Percentiles rank a stretch among this genome's conserved stretches.
These are phyloP conservation scores for Petasospora fabianii DNA, from an alignment of 1,139 yeast species.

Conservation along the genomic window DNA sequence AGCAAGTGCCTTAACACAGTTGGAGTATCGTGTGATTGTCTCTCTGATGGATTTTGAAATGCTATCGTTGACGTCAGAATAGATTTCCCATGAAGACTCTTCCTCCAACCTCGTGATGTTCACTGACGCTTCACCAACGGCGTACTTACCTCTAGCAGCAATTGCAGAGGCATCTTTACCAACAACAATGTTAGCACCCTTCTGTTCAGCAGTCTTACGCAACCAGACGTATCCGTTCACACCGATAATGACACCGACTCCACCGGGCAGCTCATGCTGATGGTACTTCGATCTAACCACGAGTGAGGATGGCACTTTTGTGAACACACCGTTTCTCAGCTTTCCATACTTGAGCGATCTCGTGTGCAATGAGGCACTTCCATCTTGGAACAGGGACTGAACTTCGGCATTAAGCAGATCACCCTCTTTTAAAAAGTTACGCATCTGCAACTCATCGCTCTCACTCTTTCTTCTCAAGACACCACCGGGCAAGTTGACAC, in stretches of 20 bases:
- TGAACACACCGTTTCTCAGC: conserved; percentile 82
- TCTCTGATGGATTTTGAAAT: conserved; percentile 60
- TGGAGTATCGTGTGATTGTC: conserved; percentile 80
- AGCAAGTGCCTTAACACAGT: conserved; percentile 78
- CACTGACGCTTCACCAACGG: conserved; percentile 58
- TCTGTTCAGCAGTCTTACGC: conserved; percentile 56
- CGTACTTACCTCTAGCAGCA: conserved; percentile 42
- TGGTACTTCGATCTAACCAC: conserved; percentile 85
- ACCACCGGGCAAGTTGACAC: conserved; percentile 97
- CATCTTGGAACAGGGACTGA: conserved; percentile 84
- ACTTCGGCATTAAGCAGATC: conserved; percentile 95
- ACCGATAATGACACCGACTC: conserved; percentile 84
- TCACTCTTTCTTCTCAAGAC: conserved; percentile 90
- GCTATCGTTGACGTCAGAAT: conserved; percentile 81
- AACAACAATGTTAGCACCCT: conserved; percentile 28
- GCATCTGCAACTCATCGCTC: conserved; percentile 94
- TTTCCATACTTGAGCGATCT: conserved; percentile 94
- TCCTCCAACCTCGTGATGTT: conserved; percentile 88
- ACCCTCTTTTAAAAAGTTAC: conserved; percentile 93
- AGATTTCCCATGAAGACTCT: conserved; percentile 93
- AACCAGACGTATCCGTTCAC: conserved; percentile 96
- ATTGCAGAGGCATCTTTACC: conserved; percentile 38
- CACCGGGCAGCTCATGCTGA: conserved; percentile 83
- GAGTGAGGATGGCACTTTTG: conserved; percentile 76
- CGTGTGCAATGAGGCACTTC: conserved; percentile 91